phyloP scores from a whole-genome alignment of 1,284 basidiomycete genomes.

The Erythrobasidium hasegawianum region DNA sequence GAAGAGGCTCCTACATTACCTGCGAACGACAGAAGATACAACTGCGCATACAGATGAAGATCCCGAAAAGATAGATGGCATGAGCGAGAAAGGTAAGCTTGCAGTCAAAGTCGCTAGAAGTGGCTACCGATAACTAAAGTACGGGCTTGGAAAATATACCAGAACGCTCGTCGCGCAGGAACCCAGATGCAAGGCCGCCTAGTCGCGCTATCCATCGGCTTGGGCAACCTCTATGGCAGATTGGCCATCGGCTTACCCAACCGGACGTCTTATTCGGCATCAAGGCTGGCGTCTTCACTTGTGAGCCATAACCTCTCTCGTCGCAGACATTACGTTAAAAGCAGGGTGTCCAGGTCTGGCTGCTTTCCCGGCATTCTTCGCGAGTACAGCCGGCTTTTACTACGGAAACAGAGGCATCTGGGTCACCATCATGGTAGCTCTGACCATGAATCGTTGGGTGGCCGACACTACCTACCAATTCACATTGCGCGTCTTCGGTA shows the following conservation, averaged over 20 bases:
- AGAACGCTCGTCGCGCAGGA: no score
- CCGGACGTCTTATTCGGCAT: conserved; percentile 42
- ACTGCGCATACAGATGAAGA: no score
- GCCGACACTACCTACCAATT: conserved; percentile 47
- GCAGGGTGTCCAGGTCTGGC: conserved; percentile 35
- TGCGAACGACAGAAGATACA: no score
- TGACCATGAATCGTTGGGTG: conserved; percentile 43
- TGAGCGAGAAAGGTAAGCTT: no score
- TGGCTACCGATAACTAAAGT: no score
- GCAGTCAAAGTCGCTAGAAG: no score
- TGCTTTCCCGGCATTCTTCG: conserved; percentile 44
- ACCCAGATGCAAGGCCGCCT: no score
- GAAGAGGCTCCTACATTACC: no score
- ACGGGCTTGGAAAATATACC: no score
- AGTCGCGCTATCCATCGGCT: background rate
- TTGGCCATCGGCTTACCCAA: background rate
- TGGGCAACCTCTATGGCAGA: background rate
- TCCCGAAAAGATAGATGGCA: no score
- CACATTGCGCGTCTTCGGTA: conserved; percentile 40
- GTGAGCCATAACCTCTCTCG: conserved; percentile 6
- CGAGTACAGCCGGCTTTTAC: conserved; percentile 43
- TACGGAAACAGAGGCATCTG: conserved; percentile 44
- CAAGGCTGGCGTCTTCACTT: conserved; percentile 45
- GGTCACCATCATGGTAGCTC: conserved; percentile 48
- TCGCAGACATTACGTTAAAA: no score